A percentile compares a stretch with the other conserved stretches of the same genome.
Conservation (phyloP, 257 asterid genomes). For the Galeopsis tetrahit region DNA sequence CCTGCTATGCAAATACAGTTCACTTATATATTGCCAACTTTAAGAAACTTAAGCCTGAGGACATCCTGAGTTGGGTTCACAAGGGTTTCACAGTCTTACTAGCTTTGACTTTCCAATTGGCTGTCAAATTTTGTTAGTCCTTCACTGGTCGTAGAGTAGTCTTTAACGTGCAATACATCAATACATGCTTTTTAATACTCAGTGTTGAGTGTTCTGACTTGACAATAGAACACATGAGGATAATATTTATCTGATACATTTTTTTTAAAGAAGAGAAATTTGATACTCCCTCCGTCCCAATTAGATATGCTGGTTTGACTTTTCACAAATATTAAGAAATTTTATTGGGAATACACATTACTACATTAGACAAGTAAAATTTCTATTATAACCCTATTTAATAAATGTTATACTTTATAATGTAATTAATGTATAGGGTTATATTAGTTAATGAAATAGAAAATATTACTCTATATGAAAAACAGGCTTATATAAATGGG, state of each 20-base stretch:
- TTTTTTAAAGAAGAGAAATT: too few species aligned
- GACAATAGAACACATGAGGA: neutral
- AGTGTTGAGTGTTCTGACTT: neutral
- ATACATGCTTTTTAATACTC: neutral
- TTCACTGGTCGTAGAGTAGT: neutral
- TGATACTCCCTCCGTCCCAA: too few species aligned
- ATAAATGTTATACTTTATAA: too few species aligned
- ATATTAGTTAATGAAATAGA: too few species aligned
- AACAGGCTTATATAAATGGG: too few species aligned
- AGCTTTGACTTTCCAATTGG: neutral
- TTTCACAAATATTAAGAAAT: too few species aligned
- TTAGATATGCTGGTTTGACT: too few species aligned
- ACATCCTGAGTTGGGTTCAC: neutral
- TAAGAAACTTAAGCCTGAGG: neutral
- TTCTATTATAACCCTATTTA: too few species aligned
- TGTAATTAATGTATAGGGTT: too few species aligned
- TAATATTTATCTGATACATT: neutral
- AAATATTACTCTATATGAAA: too few species aligned
- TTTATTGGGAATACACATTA: too few species aligned
- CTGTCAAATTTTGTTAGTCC: slow-evolving; percentile 11
- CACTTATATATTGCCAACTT: neutral
- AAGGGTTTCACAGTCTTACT: neutral
- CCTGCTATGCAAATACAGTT: neutral
- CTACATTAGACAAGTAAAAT: too few species aligned
- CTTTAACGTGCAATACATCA: slow-evolving; percentile 14